These are phyloP conservation scores for Piper betle DNA, from an alignment of 164 flowering plant species.

Conservation along the genomic window DNA sequence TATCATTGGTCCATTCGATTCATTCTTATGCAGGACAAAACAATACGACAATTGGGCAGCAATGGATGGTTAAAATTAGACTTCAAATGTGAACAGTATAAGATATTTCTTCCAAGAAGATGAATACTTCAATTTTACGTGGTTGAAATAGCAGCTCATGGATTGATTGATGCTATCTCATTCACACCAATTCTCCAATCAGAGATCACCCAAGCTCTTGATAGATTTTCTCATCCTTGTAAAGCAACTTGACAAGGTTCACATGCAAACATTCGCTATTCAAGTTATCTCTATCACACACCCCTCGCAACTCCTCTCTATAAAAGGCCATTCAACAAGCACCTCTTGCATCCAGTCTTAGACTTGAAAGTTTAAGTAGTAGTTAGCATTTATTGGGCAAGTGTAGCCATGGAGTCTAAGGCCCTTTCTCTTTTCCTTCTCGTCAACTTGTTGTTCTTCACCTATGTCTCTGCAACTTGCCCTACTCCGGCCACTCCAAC, in stretches of 20 bases:
- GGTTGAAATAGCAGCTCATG: too few species aligned
- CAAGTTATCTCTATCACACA: background rate
- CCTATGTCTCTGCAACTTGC: constrained; percentile 22
- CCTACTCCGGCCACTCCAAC: background rate
- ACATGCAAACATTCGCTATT: background rate
- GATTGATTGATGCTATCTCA: too few species aligned
- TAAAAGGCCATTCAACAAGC: background rate
- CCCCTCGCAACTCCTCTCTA: background rate
- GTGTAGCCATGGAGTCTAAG: constrained; percentile 27
- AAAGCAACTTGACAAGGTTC: background rate
- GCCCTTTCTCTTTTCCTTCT: constrained; percentile 25
- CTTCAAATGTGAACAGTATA: too few species aligned
- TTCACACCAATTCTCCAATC: too few species aligned
- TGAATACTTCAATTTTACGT: too few species aligned
- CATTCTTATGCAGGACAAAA: too few species aligned
- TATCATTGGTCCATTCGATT: too few species aligned
- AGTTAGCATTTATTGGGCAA: background rate
- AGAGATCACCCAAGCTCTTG: too few species aligned
- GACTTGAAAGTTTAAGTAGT: background rate
- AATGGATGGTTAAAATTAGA: too few species aligned
- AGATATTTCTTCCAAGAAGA: too few species aligned
- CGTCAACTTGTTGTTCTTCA: constrained; percentile 49
- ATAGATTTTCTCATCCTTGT: background rate
- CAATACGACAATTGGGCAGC: too few species aligned
- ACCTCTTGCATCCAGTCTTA: background rate